These are phyloP conservation scores for Suillus lakei DNA, from an alignment of 768 basidiomycete species.

Conservation along the genomic window DNA sequence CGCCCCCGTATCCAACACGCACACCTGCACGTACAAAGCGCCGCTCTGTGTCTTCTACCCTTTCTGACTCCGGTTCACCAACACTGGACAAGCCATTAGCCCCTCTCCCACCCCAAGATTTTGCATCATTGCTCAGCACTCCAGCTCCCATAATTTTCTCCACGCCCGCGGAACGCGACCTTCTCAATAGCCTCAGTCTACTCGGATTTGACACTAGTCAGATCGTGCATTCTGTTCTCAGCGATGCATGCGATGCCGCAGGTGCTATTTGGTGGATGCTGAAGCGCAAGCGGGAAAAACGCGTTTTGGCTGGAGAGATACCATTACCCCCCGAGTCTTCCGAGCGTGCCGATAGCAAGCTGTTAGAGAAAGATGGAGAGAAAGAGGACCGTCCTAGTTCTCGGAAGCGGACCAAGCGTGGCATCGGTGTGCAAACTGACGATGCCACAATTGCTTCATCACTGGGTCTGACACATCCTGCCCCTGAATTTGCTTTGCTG, in stretches of 20 bases:
- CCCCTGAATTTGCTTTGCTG: slow-evolving; percentile 73
- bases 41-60: slow-evolving; percentile 88
- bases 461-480: slow-evolving; percentile 39
- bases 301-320: slow-evolving; percentile 44
- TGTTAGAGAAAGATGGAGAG: slow-evolving; percentile 37
- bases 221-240: slow-evolving; percentile 91
- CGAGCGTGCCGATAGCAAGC: slow-evolving; percentile 10
- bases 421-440: slow-evolving; percentile 50
- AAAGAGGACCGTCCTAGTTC: slow-evolving; percentile 24
- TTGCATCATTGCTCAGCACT: slow-evolving; percentile 63
- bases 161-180: slow-evolving; percentile 76
- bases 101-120: slow-evolving; percentile 53
- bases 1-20: slow-evolving; percentile 72
- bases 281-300: slow-evolving; percentile 76
- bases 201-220: slow-evolving; percentile 94
- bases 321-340: background rate
- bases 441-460: slow-evolving; percentile 35
- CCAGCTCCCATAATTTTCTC: slow-evolving; percentile 87
- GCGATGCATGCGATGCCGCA: slow-evolving; percentile 89
- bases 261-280: slow-evolving; percentile 98
- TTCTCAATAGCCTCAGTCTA: slow-evolving; percentile 73
- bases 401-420: slow-evolving; percentile 28
- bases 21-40: slow-evolving; percentile 96
- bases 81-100: slow-evolving; percentile 49
- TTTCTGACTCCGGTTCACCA: slow-evolving; percentile 66